A percentile compares a stretch with the other conserved stretches of the same genome.
Conservation (phyloP, 768 basidiomycete species). For the Auriscalpium vulgare region DNA sequence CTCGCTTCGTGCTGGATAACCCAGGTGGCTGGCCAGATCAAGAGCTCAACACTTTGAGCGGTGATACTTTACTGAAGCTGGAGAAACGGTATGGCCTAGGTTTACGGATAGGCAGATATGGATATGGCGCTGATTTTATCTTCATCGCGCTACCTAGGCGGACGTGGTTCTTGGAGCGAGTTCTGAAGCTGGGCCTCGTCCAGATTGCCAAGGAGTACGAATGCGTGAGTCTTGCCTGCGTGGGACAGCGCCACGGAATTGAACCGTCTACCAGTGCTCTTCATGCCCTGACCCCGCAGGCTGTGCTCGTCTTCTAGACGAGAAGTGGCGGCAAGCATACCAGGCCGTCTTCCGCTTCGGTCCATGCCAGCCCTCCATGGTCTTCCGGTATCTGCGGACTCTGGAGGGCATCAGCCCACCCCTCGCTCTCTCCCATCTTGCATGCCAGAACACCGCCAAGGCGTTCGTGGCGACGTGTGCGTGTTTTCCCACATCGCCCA, state of each 20-base stretch:
- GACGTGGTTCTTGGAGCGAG: conserved; percentile 93
- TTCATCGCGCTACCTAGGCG: conserved; percentile 37
- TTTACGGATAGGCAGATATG: neutral
- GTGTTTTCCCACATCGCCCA: conserved; percentile 19
- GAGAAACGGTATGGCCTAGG: conserved; percentile 60
- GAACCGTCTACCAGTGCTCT: conserved; percentile 43
- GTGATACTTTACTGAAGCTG: conserved; percentile 79
- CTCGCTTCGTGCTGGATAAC: conserved; percentile 88
- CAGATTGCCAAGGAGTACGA: conserved; percentile 90
- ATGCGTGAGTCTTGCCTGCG: conserved; percentile 52
- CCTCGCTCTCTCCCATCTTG: conserved; percentile 75
- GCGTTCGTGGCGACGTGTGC: conserved; percentile 80
- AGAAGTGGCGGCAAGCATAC: conserved; percentile 91
- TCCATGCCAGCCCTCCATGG: conserved; percentile 86
- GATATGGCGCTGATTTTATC: neutral
- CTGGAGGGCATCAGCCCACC: conserved; percentile 89
- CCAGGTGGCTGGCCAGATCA: conserved; percentile 80
- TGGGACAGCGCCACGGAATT: no score
- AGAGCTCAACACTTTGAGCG: conserved; percentile 73
- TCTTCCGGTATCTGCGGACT: conserved; percentile 84
- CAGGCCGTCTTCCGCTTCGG: conserved; percentile 83
- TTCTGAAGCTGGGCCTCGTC: conserved; percentile 83
- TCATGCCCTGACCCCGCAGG: conserved; percentile 74
- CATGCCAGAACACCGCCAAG: conserved; percentile 85
- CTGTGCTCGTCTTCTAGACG: conserved; percentile 82